A percentile compares a stretch with the other conserved stretches of the same genome.
These are phyloP conservation scores for Arachnopeziza araneosa DNA, from an alignment of 2,329 filamentous ascomycete species.

Conservation along the genomic window DNA sequence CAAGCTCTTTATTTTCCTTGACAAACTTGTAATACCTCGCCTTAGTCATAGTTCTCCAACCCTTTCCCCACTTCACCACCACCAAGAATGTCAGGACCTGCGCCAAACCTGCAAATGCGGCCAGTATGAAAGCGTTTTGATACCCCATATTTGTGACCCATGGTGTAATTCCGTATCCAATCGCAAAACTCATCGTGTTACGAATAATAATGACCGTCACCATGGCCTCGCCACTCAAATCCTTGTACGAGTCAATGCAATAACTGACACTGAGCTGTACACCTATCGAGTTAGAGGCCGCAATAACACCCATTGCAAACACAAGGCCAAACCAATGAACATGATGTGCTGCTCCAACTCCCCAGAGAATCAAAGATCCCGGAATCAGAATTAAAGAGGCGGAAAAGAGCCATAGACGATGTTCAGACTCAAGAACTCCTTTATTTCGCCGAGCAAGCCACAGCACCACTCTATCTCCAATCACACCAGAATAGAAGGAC, in stretches of 20 bases:
- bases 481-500: conserved; percentile 25
- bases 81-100: conserved; percentile 37
- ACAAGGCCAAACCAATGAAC: conserved; percentile 43
- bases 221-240: conserved; percentile 43
- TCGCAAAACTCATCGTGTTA: conserved; percentile 45
- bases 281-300: conserved; percentile 38
- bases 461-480: conserved; percentile 30
- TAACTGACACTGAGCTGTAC: conserved; percentile 40
- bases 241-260: conserved; percentile 43
- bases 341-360: conserved; percentile 42
- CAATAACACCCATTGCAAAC: conserved; percentile 43
- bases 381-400: conserved; percentile 38
- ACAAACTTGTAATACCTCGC: conserved; percentile 36
- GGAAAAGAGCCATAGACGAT: conserved; percentile 30
- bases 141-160: conserved; percentile 39
- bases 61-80: conserved; percentile 45
- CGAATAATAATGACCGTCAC: conserved; percentile 43
- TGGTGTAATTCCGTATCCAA: conserved; percentile 45
- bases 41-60: conserved; percentile 35
- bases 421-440: conserved; percentile 32
- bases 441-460: conserved; percentile 36
- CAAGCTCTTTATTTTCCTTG: conserved; percentile 19
- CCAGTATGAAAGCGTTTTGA: conserved; percentile 40
- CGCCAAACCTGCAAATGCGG: conserved; percentile 33
- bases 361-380: conserved; percentile 42